phyloP scores from a whole-genome alignment of 225 moss, liverwort and hornwort genomes.

The Lunularia cruciata region DNA sequence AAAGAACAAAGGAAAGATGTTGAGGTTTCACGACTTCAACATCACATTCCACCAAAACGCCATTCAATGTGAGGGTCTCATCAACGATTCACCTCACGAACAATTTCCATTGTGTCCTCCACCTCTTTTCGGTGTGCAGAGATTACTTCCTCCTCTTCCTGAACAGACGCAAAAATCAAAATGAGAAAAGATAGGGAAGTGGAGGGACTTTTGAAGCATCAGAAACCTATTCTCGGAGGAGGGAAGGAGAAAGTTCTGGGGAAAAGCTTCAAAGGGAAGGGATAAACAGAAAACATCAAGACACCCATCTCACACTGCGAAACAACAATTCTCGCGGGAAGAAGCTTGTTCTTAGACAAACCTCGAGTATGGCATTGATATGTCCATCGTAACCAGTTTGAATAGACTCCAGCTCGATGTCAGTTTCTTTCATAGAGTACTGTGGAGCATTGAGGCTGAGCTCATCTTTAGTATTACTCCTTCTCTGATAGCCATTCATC shows the following conservation, averaged over 20 bases:
- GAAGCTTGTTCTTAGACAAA: constrained; percentile 22
- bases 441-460: constrained; percentile 29
- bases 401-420: constrained; percentile 59
- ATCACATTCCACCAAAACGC: too few relatives aligned
- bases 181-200: too few relatives aligned
- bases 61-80: too few relatives aligned
- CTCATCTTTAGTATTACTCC: constrained; percentile 50
- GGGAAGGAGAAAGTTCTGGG: too few relatives aligned
- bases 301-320: too few relatives aligned
- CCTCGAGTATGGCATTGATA: constrained; percentile 96
- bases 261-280: too few relatives aligned
- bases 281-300: too few relatives aligned
- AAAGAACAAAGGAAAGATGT: too few relatives aligned
- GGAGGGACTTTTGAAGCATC: too few relatives aligned
- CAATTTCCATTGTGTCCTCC: constrained; percentile 99
- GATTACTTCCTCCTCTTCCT: constrained; percentile 99
- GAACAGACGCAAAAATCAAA: not conserved
- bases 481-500: constrained; percentile 37
- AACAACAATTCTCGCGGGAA: too few relatives aligned
- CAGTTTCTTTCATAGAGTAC: constrained; percentile 36
- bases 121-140: constrained; percentile 99
- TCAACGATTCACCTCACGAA: constrained; percentile 87
- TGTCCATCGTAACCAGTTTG: constrained; percentile 85
- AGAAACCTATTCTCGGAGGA: too few relatives aligned
- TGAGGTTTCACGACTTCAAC: too few relatives aligned